Evolutionary conservation across 2,329 filamentous ascomycete genomes (phyloP).

Genomic region (Chaetothyriales sp.): DNA sequence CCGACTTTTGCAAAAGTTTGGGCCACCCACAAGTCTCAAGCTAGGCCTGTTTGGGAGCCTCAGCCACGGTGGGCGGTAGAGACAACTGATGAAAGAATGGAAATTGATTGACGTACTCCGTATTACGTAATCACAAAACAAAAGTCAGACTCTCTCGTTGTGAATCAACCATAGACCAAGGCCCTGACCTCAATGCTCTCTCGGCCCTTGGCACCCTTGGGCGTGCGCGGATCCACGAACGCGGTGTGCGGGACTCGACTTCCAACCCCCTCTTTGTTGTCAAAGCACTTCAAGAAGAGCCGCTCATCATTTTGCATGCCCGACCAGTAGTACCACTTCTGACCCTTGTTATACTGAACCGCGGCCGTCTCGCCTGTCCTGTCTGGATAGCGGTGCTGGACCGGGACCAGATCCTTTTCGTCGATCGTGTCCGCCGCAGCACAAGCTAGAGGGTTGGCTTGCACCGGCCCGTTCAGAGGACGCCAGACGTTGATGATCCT

Average conservation of each 20-base stretch:
- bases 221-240: slow-evolving; percentile 61
- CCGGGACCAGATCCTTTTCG: slow-evolving; percentile 50
- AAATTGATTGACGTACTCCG: no score
- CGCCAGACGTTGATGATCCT: slow-evolving; percentile 84
- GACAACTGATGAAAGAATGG: background rate
- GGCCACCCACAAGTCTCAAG: no score
- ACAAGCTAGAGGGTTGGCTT: slow-evolving; percentile 42
- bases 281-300: slow-evolving; percentile 65
- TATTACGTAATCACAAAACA: background rate
- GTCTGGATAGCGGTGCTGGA: slow-evolving; percentile 59
- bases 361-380: slow-evolving; percentile 60
- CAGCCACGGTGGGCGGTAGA: background rate
- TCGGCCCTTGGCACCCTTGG: slow-evolving; percentile 51
- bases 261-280: slow-evolving; percentile 40
- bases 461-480: slow-evolving; percentile 44
- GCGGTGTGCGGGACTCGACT: slow-evolving; percentile 54
- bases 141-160: background rate
- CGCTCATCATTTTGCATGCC: slow-evolving; percentile 61
- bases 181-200: slow-evolving; percentile 85
- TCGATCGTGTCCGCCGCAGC: slow-evolving; percentile 40
- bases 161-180: slow-evolving; percentile 54
- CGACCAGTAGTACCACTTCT: slow-evolving; percentile 67
- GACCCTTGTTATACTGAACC: slow-evolving; percentile 44
- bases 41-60: background rate
- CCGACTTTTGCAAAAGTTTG: background rate